Base-by-base conservation (phyloP, 2,329 filamentous ascomycete genomes). In the Colletotrichum cordylinicola region DNA sequence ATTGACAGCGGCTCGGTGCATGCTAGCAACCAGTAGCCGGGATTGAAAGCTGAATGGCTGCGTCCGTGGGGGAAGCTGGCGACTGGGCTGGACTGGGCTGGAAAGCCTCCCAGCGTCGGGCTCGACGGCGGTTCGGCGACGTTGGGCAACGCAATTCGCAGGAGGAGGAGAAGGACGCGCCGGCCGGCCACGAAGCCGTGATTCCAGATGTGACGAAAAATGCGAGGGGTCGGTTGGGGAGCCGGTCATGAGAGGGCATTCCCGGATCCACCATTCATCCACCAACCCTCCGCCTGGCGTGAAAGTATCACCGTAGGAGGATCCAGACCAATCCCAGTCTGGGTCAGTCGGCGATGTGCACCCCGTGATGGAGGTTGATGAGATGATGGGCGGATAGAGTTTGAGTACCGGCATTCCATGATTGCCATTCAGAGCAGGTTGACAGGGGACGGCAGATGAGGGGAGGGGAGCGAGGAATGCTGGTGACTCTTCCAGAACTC, bases 401-500 rank as follows among this genome's bases (percentile, higher is more conserved):
- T 75, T 68, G 73, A 68, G 56, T 68, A 24, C 64, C 64, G 58
- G 58, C 73, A 73, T 73, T 72, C 70, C 64, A 48, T 21, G 39
- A 29, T 43, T 56, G 56, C 27, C 33, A 72, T 75, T 35, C 43
- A 52, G 43, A 21, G 43, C 43, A 52, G 43, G 43, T 52, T 52
- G 43, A 52, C 58, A 61, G 56, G 72, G 61, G 9, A 29, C 39
- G 64, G 55, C 21, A 72, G 37, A 72, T 64, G 68, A 55, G 27
- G 31, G 21, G 24, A 55, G 35, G 24, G 35, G 15, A 55, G 18
- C 33, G 62, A 29, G 73, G 73, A 75, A 75, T 73, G 73, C 43
- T 29, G 31, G 55, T 60, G 62, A 64, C 43, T 52, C 56, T 75
- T 75, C 73, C 70, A 75, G 70, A 75, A 75, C 33, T 64, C 64